A percentile compares a stretch with the other conserved stretches of the same genome.
Evolutionary conservation across 2,329 filamentous ascomycete genomes (phyloP).

Genomic region (Amauroascus niger): DNA sequence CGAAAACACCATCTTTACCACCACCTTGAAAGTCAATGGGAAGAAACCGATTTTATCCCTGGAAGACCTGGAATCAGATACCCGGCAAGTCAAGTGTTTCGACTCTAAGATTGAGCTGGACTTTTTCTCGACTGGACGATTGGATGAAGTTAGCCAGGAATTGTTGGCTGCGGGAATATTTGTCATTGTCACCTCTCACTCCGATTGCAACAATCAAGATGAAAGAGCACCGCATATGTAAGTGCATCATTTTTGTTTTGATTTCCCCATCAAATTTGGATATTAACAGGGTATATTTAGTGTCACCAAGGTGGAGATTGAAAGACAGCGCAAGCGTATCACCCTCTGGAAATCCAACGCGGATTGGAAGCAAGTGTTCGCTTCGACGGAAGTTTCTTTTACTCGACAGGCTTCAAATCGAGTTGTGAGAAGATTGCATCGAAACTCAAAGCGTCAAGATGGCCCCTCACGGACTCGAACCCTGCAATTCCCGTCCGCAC

Average conservation of each 20-base stretch:
- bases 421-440: conserved; percentile 11
- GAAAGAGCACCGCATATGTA: conserved; percentile 18
- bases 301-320: conserved; percentile 9
- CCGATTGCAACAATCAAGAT: conserved; percentile 18
- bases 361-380: conserved; percentile 18
- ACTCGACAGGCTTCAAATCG: conserved; percentile 13
- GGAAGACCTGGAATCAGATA: conserved; percentile 10
- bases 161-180: conserved; percentile 13
- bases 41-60: conserved; percentile 5
- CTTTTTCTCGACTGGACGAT: conserved; percentile 8
- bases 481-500: conserved; percentile 4
- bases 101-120: conserved; percentile 11
- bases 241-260: conserved; percentile 5
- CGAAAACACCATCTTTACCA: conserved; percentile 1
- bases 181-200: conserved; percentile 18
- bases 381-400: conserved; percentile 16
- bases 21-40: conserved; percentile 2
- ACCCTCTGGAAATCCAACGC: conserved; percentile 11
- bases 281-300: neutral
- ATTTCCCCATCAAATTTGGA: neutral
- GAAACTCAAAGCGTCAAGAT: conserved; percentile 12
- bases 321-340: conserved; percentile 7
- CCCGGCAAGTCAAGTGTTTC: conserved; percentile 4
- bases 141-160: conserved; percentile 10
- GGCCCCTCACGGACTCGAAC: neutral